Evolutionary conservation across 768 basidiomycete species (phyloP).

Genomic region (Russula emetica): DNA sequence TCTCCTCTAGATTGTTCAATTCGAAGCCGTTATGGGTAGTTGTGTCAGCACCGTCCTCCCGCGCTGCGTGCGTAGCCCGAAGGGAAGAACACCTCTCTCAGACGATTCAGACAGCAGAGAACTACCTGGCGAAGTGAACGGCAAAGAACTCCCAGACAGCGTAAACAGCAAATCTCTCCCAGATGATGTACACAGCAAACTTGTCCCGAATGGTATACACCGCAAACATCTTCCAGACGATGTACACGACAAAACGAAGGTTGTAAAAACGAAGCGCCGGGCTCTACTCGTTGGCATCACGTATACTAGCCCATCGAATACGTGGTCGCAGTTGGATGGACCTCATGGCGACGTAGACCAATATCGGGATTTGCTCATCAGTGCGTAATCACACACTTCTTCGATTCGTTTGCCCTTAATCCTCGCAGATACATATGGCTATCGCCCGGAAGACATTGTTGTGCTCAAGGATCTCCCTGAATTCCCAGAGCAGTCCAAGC

Average conservation of each 20-base stretch:
- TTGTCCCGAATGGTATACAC: no score
- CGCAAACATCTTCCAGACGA: no score
- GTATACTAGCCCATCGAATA: conserved; percentile 8
- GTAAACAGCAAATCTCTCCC: neutral
- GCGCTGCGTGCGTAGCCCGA: neutral
- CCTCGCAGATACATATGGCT: conserved; percentile 22
- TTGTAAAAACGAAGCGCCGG: conserved; percentile 2
- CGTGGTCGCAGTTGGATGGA: conserved; percentile 7
- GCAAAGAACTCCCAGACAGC: neutral
- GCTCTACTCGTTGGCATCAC: conserved; percentile 29
- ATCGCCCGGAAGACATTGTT: conserved; percentile 22
- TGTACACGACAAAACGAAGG: no score
- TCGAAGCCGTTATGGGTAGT: neutral
- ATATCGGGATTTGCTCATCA: conserved; percentile 14
- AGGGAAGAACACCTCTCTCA: neutral
- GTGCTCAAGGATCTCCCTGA: conserved; percentile 21
- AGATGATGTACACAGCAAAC: neutral
- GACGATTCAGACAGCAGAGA: neutral
- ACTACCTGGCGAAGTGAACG: neutral
- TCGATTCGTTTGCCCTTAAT: no score
- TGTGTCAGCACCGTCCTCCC: neutral
- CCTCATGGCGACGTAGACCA: conserved; percentile 26
- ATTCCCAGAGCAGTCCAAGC: conserved; percentile 2
- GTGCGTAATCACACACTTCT: neutral
- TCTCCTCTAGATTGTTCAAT: neutral